Percentiles rank a stretch among this genome's conserved stretches.
phyloP scores from a whole-genome alignment of 2,329 filamentous ascomycete species.

The Geosmithia flava region DNA sequence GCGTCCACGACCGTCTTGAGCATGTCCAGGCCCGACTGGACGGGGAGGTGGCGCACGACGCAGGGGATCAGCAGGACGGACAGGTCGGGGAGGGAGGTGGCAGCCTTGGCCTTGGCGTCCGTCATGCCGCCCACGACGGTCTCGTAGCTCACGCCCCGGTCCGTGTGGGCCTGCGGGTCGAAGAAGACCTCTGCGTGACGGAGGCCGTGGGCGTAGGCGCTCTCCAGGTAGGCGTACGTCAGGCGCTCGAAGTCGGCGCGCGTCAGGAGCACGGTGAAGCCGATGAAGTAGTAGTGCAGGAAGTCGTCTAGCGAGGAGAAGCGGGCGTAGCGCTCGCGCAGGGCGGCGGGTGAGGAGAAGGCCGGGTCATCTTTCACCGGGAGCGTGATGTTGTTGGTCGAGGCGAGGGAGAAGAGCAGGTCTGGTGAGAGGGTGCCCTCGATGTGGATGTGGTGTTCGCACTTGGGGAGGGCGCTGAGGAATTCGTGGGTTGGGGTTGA shows the following conservation, averaged over 20 bases:
- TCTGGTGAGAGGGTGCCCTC: conserved; percentile 58
- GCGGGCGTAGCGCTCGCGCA: neutral
- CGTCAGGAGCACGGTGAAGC: conserved; percentile 58
- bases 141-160: conserved; percentile 44
- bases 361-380: conserved; percentile 16
- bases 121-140: conserved; percentile 50
- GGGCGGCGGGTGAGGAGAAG: neutral
- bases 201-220: conserved; percentile 48
- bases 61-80: conserved; percentile 18
- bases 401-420: conserved; percentile 54
- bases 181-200: conserved; percentile 66
- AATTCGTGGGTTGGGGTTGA: conserved; percentile 21
- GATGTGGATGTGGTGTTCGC: conserved; percentile 67
- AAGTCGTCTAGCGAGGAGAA: conserved; percentile 23
- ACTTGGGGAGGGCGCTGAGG: conserved; percentile 56
- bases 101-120: conserved; percentile 43
- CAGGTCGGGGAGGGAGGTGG: conserved; percentile 30
- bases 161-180: conserved; percentile 60
- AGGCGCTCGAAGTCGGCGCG: conserved; percentile 57
- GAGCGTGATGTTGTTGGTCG: conserved; percentile 35
- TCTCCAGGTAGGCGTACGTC: conserved; percentile 55
- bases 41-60: conserved; percentile 25
- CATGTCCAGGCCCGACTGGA: conserved; percentile 2
- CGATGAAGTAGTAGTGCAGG: conserved; percentile 61
- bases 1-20: conserved; percentile 8